A percentile compares a stretch with the other conserved stretches of the same genome.
These are phyloP conservation scores for Dipteronia sinensis DNA, from an alignment of 345 rosid species.

Conservation along the genomic window DNA sequence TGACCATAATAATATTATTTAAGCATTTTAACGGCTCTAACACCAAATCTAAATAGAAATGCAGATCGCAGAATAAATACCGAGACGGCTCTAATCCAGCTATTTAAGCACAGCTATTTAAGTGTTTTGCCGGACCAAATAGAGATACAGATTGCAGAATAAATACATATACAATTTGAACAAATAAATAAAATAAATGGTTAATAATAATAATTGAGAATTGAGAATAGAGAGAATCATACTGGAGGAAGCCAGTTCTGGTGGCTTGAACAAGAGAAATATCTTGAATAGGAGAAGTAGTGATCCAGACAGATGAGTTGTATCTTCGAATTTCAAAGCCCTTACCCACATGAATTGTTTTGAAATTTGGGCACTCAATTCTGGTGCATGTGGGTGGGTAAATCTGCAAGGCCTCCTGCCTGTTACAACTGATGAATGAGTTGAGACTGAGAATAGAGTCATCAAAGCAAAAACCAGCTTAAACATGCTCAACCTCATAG, in stretches of 20 bases:
- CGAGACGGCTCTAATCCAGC: no score
- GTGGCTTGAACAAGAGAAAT: slow-evolving; percentile 78
- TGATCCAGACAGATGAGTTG: slow-evolving; percentile 59
- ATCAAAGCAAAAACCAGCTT: not conserved
- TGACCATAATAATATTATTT: no score
- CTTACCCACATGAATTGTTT: slow-evolving; percentile 49
- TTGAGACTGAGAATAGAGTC: not conserved
- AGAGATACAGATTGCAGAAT: no score
- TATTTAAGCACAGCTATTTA: no score
- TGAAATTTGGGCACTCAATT: slow-evolving; percentile 78
- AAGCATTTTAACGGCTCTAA: no score
- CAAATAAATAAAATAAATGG: no score
- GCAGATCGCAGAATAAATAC: no score
- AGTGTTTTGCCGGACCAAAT: no score
- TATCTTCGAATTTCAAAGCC: slow-evolving; percentile 77
- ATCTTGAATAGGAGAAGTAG: slow-evolving; percentile 67
- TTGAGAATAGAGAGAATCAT: slow-evolving; percentile 12
- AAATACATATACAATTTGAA: no score
- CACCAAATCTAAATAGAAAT: no score
- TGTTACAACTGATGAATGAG: not conserved
- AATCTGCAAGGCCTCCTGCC: slow-evolving; percentile 9
- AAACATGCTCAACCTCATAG: not conserved
- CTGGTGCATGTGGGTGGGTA: slow-evolving; percentile 71
- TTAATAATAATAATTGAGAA: no score
- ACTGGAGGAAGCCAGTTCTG: slow-evolving; percentile 73